A percentile compares a stretch with the other conserved stretches of the same genome.
phyloP scores from a whole-genome alignment of 176 grass and related monocot species.

The Alopecurus myosuroides region DNA sequence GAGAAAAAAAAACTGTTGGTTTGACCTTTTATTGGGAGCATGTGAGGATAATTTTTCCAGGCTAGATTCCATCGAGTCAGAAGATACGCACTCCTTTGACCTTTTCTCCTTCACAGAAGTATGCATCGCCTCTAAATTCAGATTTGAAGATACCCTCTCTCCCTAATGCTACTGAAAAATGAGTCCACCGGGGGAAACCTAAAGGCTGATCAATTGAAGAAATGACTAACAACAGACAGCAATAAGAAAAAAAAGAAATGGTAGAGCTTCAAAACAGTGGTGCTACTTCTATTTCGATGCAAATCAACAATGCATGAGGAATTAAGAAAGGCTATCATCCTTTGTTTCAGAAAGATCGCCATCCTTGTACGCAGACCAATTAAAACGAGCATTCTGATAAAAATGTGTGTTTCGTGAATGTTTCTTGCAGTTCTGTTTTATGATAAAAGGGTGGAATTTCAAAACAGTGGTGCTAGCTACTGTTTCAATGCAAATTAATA shows the following conservation, averaged over 20 bases:
- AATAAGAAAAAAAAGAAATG: neutral
- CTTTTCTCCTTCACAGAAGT: neutral
- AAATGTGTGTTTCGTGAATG: neutral
- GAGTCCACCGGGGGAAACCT: neutral
- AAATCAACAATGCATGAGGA: too few relatives aligned
- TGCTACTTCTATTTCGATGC: neutral
- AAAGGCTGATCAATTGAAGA: neutral
- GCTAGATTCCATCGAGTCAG: neutral
- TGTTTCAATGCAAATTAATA: neutral
- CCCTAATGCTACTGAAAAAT: neutral
- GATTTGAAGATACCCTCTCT: neutral
- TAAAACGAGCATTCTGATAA: conserved; percentile 5
- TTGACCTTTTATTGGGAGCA: too few relatives aligned
- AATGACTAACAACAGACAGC: neutral
- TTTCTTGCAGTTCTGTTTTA: too few relatives aligned
- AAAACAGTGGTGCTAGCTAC: neutral
- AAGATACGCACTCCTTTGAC: neutral
- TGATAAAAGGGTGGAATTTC: too few relatives aligned
- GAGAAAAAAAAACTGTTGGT: too few relatives aligned
- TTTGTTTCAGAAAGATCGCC: neutral
- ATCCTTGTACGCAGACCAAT: neutral
- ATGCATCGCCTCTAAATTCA: neutral
- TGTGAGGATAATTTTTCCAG: neutral
- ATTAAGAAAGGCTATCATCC: neutral
- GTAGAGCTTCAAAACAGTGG: neutral